phyloP scores from a whole-genome alignment of 805 yeast genomes.

The Zygoascus biomembranicola region DNA sequence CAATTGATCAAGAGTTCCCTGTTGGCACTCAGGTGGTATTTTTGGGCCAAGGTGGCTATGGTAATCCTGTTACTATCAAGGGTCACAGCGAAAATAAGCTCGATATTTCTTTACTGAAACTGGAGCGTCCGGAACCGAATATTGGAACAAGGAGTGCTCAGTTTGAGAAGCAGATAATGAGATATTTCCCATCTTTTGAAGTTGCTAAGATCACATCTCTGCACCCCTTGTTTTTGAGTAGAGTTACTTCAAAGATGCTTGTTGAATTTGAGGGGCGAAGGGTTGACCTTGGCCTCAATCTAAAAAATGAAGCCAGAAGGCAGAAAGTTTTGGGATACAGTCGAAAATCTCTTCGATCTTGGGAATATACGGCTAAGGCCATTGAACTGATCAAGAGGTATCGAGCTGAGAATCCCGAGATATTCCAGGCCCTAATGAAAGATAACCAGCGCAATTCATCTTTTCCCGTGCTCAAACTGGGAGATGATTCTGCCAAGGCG shows the following conservation, averaged over 20 bases:
- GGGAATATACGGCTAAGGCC: conserved; percentile 82
- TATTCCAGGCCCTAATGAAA: conserved; percentile 38
- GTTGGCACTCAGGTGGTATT: conserved; percentile 61
- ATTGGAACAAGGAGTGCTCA: conserved; percentile 55
- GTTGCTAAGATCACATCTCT: conserved; percentile 52
- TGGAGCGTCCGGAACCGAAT: conserved; percentile 43
- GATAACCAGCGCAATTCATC: conserved; percentile 7
- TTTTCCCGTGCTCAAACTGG: conserved; percentile 18
- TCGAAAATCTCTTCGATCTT: conserved; percentile 50
- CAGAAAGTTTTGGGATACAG: conserved; percentile 86
- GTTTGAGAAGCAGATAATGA: conserved; percentile 46
- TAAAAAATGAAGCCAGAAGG: conserved; percentile 73
- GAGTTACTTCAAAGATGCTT: conserved; percentile 65
- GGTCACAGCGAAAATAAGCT: conserved; percentile 29
- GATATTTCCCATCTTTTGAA: conserved; percentile 57
- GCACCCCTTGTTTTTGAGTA: conserved; percentile 61
- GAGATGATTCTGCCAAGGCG: conserved; percentile 21
- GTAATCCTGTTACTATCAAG: conserved; percentile 51
- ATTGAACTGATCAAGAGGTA: conserved; percentile 57
- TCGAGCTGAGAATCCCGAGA: conserved; percentile 48
- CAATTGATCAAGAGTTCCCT: conserved; percentile 80
- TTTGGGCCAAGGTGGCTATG: conserved; percentile 82
- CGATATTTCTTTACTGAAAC: conserved; percentile 21
- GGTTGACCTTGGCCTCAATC: conserved; percentile 68
- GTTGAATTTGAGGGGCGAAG: conserved; percentile 48